phyloP scores from a whole-genome alignment of 768 basidiomycete species.

The Hypholoma fasciculare region DNA sequence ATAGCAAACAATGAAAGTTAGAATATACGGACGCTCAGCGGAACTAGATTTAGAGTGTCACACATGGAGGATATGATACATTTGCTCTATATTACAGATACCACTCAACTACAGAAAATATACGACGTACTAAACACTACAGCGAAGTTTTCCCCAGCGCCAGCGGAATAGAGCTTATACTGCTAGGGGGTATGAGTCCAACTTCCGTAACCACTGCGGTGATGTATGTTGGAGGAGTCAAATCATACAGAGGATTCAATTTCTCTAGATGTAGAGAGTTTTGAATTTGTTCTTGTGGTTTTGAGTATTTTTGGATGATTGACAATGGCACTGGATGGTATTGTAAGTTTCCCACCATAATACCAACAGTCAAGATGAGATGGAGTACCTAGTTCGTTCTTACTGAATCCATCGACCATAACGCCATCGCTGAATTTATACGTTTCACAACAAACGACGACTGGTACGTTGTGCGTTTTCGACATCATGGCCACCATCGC shows the following conservation, averaged over 20 bases:
- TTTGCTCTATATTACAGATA: conserved; percentile 9
- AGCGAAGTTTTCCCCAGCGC: conserved; percentile 57
- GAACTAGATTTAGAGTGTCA: not conserved
- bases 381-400: conserved; percentile 87
- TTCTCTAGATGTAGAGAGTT: conserved; percentile 63
- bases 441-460: conserved; percentile 96
- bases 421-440: conserved; percentile 97
- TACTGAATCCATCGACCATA: conserved; percentile 90
- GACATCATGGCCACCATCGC: conserved; percentile 97
- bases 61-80: not conserved
- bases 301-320: conserved; percentile 28
- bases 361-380: not conserved
- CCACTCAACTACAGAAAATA: not conserved
- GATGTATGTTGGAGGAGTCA: conserved; percentile 89
- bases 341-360: not conserved
- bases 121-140: conserved; percentile 20
- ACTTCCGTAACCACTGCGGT: conserved; percentile 98
- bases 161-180: conserved; percentile 81
- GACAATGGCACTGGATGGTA: conserved; percentile 33
- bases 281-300: conserved; percentile 17
- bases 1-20: not conserved
- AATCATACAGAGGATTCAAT: conserved; percentile 88
- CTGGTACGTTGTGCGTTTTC: conserved; percentile 84
- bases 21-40: not conserved
- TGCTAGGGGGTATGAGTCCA: conserved; percentile 91